Base-by-base conservation (phyloP, 179 eudicot genomes). In the Carnegiea gigantea region DNA sequence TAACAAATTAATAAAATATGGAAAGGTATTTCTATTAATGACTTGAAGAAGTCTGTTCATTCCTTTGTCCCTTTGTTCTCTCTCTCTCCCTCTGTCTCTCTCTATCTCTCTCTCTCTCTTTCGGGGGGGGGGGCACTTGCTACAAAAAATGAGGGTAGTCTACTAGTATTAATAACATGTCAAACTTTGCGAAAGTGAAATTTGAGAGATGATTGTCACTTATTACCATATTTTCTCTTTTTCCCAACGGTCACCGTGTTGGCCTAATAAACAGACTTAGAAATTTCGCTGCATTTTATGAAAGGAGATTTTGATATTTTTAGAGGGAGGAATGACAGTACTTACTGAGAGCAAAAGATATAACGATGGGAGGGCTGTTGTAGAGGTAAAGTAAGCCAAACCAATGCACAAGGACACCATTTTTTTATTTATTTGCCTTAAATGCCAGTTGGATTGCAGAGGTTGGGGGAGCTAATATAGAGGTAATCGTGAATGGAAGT, bases 1-100 rank as follows among this genome's bases (percentile, higher is more conserved):
- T 96, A 92, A 85, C 51, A 23, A 38, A 62, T 54, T 77, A 70
- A 68, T 30, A 49, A 18, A 14, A 13, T 60, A 10, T 60, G 23
- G 14, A n/a, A 54, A 9, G n/a, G 24, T 33, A 36, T 28, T 67
- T 51, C 9, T 28, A 15, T 64, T 38, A 38, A 20, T 78, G 46
- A 30, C 44, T 68, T 30, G 57, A 76, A 67, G 28, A n/a, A 10
- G 20, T 48, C 28, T 44, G 15, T 75, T 28, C 49, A 13, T 9
- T 36, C 20, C 12, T 60, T 36, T 33, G 26, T 1, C 30, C 53
- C 76, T 33, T 24, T 62, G 10, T 20, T 71, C 33, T 38, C 8
- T 54, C 9, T 49, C 30, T 33, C 36, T 0, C 36, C 3, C 36
- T 1, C 36, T 1, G 2, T 2, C 36, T 2, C 36, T 33, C 33